Evolutionary conservation across 306 rosid species (phyloP).

Genomic region (Rosa persica): DNA sequence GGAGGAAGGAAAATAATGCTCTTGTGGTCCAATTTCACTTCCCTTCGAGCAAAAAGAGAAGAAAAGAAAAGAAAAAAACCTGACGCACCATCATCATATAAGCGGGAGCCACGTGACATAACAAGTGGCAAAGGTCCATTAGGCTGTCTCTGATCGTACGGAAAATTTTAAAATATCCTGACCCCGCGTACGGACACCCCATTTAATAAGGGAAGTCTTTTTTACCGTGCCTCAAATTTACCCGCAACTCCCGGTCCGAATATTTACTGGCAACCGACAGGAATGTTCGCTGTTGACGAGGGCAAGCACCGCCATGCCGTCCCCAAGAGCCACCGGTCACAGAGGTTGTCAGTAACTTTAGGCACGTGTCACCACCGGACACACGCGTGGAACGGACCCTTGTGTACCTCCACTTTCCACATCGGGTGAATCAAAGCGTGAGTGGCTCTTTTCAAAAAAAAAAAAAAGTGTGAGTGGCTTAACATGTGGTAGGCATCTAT

Average conservation of each 20-base stretch:
- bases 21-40: not conserved
- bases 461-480: conserved; percentile 12
- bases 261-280: conserved; percentile 69
- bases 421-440: not conserved
- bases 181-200: conserved; percentile 41
- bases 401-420: conserved; percentile 21
- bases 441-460: too few species aligned
- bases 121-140: conserved; percentile 16
- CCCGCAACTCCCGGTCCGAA: conserved; percentile 30
- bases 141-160: conserved; percentile 33
- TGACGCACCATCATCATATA: not conserved
- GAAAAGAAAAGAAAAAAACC: not conserved
- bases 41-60: not conserved
- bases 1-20: not conserved
- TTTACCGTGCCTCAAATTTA: conserved; percentile 27
- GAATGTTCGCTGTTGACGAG: conserved; percentile 41
- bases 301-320: conserved; percentile 2
- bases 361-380: conserved; percentile 28
- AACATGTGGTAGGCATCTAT: conserved; percentile 48
- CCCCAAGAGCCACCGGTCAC: conserved; percentile 47
- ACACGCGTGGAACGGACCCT: conserved; percentile 15
- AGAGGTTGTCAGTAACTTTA: conserved; percentile 46
- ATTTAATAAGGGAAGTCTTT: not conserved
- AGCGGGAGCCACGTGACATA: conserved; percentile 42
- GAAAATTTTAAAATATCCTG: not conserved